Percentiles rank a stretch among this genome's conserved stretches.
phyloP scores from a whole-genome alignment of 805 yeast genomes.

The Metschnikowia noctiluminum region DNA sequence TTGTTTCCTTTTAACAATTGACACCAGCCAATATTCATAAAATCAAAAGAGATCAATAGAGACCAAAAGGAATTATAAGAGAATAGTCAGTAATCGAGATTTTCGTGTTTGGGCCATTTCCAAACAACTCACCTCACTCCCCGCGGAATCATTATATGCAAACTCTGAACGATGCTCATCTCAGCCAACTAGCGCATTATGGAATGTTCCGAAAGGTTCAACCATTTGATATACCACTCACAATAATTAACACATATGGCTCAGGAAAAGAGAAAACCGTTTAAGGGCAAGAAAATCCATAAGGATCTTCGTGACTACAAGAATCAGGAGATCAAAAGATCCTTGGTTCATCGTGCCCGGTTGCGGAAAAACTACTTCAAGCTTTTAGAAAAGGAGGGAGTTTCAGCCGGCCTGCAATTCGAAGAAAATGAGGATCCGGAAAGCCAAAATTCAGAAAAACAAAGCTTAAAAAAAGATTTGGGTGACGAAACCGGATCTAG shows the following conservation, averaged over 20 bases:
- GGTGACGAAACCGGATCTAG: background rate
- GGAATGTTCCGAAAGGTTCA: background rate
- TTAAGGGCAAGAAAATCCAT: constrained; percentile 26
- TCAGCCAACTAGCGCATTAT: background rate
- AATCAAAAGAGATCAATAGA: no score
- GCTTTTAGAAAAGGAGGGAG: constrained; percentile 69
- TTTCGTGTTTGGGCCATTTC: no score
- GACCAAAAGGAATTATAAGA: no score
- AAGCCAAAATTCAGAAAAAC: background rate
- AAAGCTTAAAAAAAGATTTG: background rate
- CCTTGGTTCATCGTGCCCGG: constrained; percentile 76
- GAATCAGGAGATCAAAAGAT: constrained; percentile 67
- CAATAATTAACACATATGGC: background rate
- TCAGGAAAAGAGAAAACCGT: constrained; percentile 21
- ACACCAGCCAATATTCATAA: no score
- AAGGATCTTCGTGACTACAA: constrained; percentile 39
- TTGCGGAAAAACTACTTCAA: constrained; percentile 80
- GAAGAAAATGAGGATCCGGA: background rate
- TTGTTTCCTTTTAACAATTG: no score
- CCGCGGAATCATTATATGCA: no score
- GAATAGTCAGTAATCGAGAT: no score
- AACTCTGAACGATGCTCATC: constrained; percentile 3
- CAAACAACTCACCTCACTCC: no score
- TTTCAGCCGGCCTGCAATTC: constrained; percentile 24
- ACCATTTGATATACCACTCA: background rate